Evolutionary conservation across 495 filamentous ascomycete genomes (phyloP).

Genomic region (Parachaetomium inaequale): DNA sequence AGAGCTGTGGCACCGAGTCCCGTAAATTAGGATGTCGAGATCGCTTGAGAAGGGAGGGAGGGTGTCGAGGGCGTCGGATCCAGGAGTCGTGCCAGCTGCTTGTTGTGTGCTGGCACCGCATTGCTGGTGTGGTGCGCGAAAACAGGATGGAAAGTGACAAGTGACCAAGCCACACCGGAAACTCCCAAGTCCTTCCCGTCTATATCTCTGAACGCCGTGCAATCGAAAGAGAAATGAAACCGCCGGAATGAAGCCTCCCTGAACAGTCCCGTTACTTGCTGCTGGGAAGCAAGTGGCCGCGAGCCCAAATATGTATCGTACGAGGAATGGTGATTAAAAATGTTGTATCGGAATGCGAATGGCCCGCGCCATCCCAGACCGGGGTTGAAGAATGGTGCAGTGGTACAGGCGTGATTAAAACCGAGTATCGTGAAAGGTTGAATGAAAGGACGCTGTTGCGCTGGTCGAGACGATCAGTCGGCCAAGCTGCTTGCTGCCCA

Average conservation of each 20-base stretch:
- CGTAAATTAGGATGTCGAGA: slow-evolving; percentile 20
- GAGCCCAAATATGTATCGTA: slow-evolving; percentile 38
- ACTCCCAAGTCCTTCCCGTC: slow-evolving; percentile 28
- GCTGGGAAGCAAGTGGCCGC: slow-evolving; percentile 39
- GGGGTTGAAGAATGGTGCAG: slow-evolving; percentile 11
- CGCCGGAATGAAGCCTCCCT: slow-evolving; percentile 25
- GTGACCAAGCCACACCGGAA: slow-evolving; percentile 17
- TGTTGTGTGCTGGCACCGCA: slow-evolving; percentile 22
- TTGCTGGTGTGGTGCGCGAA: slow-evolving; percentile 19
- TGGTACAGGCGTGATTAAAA: slow-evolving; percentile 35
- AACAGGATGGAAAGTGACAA: slow-evolving; percentile 16
- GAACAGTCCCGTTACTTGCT: slow-evolving; percentile 32
- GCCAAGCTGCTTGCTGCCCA: slow-evolving; percentile 2
- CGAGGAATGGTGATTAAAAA: slow-evolving; percentile 43
- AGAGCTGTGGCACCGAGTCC: slow-evolving; percentile 13
- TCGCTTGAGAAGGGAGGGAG: slow-evolving; percentile 9
- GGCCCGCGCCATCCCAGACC: slow-evolving; percentile 6
- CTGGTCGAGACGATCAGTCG: background rate
- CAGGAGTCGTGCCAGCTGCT: slow-evolving; percentile 13
- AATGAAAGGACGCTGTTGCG: slow-evolving; percentile 8
- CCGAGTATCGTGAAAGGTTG: slow-evolving; percentile 18
- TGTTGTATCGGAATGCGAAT: slow-evolving; percentile 38
- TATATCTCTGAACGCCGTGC: slow-evolving; percentile 39
- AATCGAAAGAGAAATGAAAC: slow-evolving; percentile 24
- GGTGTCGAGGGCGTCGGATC: slow-evolving; percentile 8